Evolutionary conservation across 2,329 filamentous ascomycete genomes (phyloP).

Genomic region (Aspergillus fijiensis): DNA sequence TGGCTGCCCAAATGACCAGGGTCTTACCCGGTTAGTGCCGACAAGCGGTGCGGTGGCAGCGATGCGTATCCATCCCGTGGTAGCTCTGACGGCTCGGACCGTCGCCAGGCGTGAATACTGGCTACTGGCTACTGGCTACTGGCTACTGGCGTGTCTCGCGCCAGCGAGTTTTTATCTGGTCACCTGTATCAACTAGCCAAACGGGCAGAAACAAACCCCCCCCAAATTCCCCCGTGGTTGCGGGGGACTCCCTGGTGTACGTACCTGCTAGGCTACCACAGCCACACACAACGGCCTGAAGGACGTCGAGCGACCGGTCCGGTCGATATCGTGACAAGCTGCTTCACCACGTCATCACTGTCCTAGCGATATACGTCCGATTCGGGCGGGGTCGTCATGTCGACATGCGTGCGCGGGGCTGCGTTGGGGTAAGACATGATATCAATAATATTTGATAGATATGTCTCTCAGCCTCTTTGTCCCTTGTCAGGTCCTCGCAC

Average conservation of each 20-base stretch:
- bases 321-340: slow-evolving; percentile 31
- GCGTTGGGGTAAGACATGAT: slow-evolving; percentile 22
- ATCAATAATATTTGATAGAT: slow-evolving; percentile 20
- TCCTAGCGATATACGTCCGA: slow-evolving; percentile 21
- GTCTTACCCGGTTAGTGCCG: slow-evolving; percentile 18
- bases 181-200: slow-evolving; percentile 14
- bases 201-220: slow-evolving; percentile 11
- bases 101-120: slow-evolving; percentile 19
- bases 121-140: not conserved
- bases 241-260: slow-evolving; percentile 15
- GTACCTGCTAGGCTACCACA: slow-evolving; percentile 27
- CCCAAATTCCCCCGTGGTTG: not conserved
- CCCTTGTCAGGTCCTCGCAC: slow-evolving; percentile 18
- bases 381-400: slow-evolving; percentile 23
- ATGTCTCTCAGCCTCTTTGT: slow-evolving; percentile 19
- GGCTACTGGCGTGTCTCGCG: slow-evolving; percentile 15
- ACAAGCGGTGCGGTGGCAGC: slow-evolving; percentile 16
- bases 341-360: slow-evolving; percentile 30
- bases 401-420: slow-evolving; percentile 29
- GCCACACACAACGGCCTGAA: slow-evolving; percentile 25
- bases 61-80: slow-evolving; percentile 13
- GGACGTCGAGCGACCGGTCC: slow-evolving; percentile 26
- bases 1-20: slow-evolving; percentile 34
- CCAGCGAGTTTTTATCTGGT: slow-evolving; percentile 15
- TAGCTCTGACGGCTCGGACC: slow-evolving; percentile 31